A percentile compares a stretch with the other conserved stretches of the same genome.
These are phyloP conservation scores for Conringia planisiliqua DNA, from an alignment of 345 rosid genomes.

Conservation along the genomic window DNA sequence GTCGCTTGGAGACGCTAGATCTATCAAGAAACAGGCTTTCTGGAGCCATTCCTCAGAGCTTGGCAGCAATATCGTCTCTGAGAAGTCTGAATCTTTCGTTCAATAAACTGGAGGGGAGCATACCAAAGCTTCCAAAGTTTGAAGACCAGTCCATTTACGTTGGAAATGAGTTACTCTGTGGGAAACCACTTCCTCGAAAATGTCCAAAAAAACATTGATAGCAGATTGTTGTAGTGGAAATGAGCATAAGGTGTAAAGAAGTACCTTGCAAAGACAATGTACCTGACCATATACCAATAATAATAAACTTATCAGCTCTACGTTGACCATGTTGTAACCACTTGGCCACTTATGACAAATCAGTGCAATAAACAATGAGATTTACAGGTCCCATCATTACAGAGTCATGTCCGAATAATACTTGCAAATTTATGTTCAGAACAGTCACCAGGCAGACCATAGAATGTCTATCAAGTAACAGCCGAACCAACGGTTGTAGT, in stretches of 20 bases:
- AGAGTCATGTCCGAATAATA: too few relatives aligned
- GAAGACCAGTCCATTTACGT: slow-evolving; percentile 40
- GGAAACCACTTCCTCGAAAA: slow-evolving; percentile 41
- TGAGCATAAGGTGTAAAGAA: neutral
- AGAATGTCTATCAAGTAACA: too few relatives aligned
- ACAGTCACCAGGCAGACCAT: too few relatives aligned
- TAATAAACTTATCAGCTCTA: neutral
- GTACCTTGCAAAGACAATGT: neutral
- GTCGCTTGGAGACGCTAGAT: slow-evolving; percentile 38
- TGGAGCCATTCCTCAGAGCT: slow-evolving; percentile 45
- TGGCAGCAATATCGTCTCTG: slow-evolving; percentile 37
- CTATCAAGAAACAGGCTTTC: slow-evolving; percentile 45
- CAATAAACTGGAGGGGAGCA: slow-evolving; percentile 46
- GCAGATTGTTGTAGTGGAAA: neutral
- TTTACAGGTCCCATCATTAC: neutral
- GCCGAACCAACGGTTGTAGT: too few relatives aligned
- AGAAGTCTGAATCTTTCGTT: slow-evolving; percentile 43
- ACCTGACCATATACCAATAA: neutral
- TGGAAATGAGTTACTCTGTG: slow-evolving; percentile 47
- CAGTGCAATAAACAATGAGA: neutral
- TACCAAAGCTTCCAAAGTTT: slow-evolving; percentile 40
- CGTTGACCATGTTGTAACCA: neutral
- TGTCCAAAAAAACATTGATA: slow-evolving; percentile 29
- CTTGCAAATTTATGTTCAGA: too few relatives aligned
- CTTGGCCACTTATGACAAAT: neutral